Evolutionary conservation across 2,329 filamentous ascomycete species (phyloP), one percentile per base, ranked within the genome.

Genomic region (Sclerotinia glacialis): DNA sequence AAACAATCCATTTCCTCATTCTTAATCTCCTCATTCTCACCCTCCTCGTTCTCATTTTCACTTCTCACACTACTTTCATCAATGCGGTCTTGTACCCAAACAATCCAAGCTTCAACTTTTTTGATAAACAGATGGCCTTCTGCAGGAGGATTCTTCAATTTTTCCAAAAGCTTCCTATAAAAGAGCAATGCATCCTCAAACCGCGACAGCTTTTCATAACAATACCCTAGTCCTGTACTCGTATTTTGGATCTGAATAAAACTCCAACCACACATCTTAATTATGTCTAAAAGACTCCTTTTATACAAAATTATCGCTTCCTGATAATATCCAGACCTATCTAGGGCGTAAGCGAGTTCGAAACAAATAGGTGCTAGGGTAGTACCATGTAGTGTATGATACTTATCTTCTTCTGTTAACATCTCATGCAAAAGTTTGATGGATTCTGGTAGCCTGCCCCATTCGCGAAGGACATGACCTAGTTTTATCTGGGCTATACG

Each of bases 401-500:
- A 2, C 12, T 0, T 46, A 6, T 46, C 37, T 37, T 37, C 18
- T 54, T 26, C 14, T 14, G 14, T 14, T 1, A 40, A 5, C 1
- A 40, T 11, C 21, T 18, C 37, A 6, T 8, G 14, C 3, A 23
- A 18, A 16, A 16, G 0, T 11, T 55, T 0, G n/a, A 55, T 56
- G 16, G 53, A 56, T 40, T 56, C 53, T 1, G 14, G 14, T 40
- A 18, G 8, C 53, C 23, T 26, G 3, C 53, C 53, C 37, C 7
- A 23, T 1, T 1, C 1, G 5, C 1, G 4, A 18, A 56, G n/a
- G 9, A 56, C 11, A 18, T 0, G 0, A 5, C 34, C 14, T 4
- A 56, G 6, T 1, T 1, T 2, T 3, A 0, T 0, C 18, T 42
- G n/a, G 14, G 26, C 26, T 11, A 1, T 0, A 42, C 3, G 3